phyloP scores from a whole-genome alignment of 805 yeast genomes.

The Zygoascus ofunaensis region DNA sequence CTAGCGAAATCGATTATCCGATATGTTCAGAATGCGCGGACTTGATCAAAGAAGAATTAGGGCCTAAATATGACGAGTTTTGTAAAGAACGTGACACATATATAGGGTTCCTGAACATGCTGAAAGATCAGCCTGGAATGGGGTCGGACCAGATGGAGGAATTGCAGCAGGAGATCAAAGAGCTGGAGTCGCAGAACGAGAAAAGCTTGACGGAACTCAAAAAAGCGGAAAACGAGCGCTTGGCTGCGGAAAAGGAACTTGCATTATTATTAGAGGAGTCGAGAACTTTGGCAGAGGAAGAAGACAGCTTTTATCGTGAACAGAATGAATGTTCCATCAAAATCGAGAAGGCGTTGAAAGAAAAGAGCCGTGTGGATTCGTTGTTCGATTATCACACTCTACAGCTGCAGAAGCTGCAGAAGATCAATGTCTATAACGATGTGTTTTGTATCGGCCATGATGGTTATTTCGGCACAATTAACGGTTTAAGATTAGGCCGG shows the following conservation, averaged over 20 bases:
- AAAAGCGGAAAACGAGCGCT: constrained; percentile 27
- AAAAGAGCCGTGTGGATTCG: constrained; percentile 54
- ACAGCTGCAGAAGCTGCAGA: constrained; percentile 61
- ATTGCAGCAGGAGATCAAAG: constrained; percentile 38
- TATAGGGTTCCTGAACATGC: constrained; percentile 57
- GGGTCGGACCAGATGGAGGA: constrained; percentile 36
- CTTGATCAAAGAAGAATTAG: constrained; percentile 52
- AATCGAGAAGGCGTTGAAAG: constrained; percentile 40
- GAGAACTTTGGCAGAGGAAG: constrained; percentile 32
- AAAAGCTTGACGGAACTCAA: constrained; percentile 29
- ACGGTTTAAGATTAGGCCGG: constrained; percentile 74
- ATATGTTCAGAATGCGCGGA: constrained; percentile 81
- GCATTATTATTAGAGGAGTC: constrained; percentile 32
- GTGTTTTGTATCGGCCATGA: constrained; percentile 77
- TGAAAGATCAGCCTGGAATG: constrained; percentile 48
- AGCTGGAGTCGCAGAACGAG: constrained; percentile 34
- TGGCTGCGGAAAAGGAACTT: constrained; percentile 39
- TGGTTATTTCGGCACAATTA: constrained; percentile 79
- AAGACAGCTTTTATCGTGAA: constrained; percentile 37
- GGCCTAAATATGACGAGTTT: constrained; percentile 59
- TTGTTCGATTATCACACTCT: constrained; percentile 52
- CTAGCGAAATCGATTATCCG: constrained; percentile 75
- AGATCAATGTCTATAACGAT: constrained; percentile 73
- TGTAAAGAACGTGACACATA: constrained; percentile 74
- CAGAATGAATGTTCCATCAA: constrained; percentile 53